Conservation (phyloP, 495 filamentous ascomycete genomes). For the Sordaria brevicollis region DNA sequence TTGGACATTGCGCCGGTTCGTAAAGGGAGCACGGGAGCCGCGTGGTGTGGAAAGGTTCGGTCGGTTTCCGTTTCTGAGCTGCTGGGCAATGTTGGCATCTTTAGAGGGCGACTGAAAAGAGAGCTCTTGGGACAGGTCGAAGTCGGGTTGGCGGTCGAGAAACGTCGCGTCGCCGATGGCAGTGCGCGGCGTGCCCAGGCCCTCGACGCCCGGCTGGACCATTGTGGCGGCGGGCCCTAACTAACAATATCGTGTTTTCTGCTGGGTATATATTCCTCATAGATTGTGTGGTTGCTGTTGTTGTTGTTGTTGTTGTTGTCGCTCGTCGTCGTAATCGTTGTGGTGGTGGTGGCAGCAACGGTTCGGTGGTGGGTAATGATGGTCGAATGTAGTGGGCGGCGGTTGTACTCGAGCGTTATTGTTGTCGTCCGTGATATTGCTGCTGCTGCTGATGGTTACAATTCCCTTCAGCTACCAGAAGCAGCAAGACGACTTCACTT, state of each 20-base stretch:
- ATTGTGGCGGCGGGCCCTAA: conserved; percentile 16
- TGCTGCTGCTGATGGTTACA: neutral
- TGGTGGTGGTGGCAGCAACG: neutral
- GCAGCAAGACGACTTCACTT: neutral
- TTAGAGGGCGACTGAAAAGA: conserved; percentile 82
- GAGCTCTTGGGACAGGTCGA: conserved; percentile 70
- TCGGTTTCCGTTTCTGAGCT: conserved; percentile 51
- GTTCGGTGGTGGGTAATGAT: neutral
- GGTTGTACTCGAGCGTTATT: neutral
- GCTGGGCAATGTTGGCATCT: conserved; percentile 60
- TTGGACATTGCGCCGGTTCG: conserved; percentile 55
- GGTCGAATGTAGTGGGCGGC: neutral
- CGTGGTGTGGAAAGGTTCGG: conserved; percentile 61
- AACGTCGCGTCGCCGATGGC: conserved; percentile 72
- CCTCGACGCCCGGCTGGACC: conserved; percentile 37
- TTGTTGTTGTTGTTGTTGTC: neutral
- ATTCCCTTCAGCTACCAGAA: neutral
- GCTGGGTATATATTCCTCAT: neutral
- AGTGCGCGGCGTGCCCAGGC: conserved; percentile 71
- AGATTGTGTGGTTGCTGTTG: neutral
- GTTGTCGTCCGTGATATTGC: neutral
- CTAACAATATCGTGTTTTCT: neutral
- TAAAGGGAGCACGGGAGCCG: conserved; percentile 49
- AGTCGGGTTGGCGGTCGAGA: conserved; percentile 56
- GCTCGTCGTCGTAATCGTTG: neutral